Conservation (phyloP, 768 basidiomycete genomes). For the Rhizopogon vesiculosus region DNA sequence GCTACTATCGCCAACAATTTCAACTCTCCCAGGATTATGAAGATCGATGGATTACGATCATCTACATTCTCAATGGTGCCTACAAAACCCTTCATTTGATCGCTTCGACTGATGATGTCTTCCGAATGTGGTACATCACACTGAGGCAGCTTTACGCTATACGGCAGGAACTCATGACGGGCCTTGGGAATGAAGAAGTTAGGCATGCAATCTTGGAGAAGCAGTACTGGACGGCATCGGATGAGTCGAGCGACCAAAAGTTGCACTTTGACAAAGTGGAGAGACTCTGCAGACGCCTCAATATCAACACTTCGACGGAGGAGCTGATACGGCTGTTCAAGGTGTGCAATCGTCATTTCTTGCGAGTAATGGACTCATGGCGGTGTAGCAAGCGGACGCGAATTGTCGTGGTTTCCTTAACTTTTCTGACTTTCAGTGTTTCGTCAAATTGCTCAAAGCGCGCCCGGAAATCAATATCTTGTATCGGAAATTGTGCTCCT, state of each 20-base stretch:
- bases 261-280: slow-evolving; percentile 71
- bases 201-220: slow-evolving; percentile 73
- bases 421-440: slow-evolving; percentile 73
- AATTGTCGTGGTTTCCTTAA: slow-evolving; percentile 57
- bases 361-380: neutral
- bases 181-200: slow-evolving; percentile 57
- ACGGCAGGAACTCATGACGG: slow-evolving; percentile 66
- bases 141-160: slow-evolving; percentile 60
- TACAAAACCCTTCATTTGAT: slow-evolving; percentile 89
- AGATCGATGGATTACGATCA: slow-evolving; percentile 78
- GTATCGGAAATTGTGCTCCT: slow-evolving; percentile 38
- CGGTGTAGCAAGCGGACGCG: slow-evolving; percentile 56
- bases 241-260: slow-evolving; percentile 54
- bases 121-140: slow-evolving; percentile 59
- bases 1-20: slow-evolving; percentile 69
- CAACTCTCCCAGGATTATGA: slow-evolving; percentile 58
- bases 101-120: slow-evolving; percentile 59
- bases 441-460: slow-evolving; percentile 80
- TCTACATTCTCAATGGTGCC: slow-evolving; percentile 70
- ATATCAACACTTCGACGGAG: slow-evolving; percentile 51
- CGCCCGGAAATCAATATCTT: slow-evolving; percentile 77
- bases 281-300: slow-evolving; percentile 64
- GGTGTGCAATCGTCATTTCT: slow-evolving; percentile 28
- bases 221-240: slow-evolving; percentile 77
- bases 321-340: slow-evolving; percentile 57